These are phyloP conservation scores for Phylloporus sp. DNA, from an alignment of 768 basidiomycete species.

Conservation along the genomic window DNA sequence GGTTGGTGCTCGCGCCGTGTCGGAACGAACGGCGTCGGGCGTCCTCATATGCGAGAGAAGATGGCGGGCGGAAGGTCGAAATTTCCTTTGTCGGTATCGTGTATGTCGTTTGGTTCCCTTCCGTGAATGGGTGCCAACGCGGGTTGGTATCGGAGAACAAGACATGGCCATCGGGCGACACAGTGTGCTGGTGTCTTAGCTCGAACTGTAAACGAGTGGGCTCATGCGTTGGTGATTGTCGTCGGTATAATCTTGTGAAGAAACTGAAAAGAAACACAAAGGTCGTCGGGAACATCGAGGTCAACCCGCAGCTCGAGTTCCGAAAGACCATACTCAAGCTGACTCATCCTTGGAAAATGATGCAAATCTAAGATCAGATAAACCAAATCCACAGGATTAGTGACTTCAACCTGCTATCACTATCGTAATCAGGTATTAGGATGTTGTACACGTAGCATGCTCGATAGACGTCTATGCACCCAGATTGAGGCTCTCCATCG, in stretches of 20 bases:
- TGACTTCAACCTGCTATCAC: neutral
- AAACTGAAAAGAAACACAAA: slow-evolving; percentile 41
- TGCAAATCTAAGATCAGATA: slow-evolving; percentile 3
- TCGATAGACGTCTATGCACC: slow-evolving; percentile 10
- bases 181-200: slow-evolving; percentile 60
- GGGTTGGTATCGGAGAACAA: slow-evolving; percentile 50
- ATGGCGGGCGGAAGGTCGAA: slow-evolving; percentile 44
- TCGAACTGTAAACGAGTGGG: slow-evolving; percentile 42
- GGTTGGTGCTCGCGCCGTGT: slow-evolving; percentile 41
- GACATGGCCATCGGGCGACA: slow-evolving; percentile 44
- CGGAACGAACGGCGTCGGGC: slow-evolving; percentile 44
- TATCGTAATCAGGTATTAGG: slow-evolving; percentile 13
- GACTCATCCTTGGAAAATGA: slow-evolving; percentile 16
- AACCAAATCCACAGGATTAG: slow-evolving; percentile 6
- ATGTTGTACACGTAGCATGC: slow-evolving; percentile 6
- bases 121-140: slow-evolving; percentile 2
- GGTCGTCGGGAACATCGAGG: slow-evolving; percentile 37
- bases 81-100: slow-evolving; percentile 36
- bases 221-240: neutral
- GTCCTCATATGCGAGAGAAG: slow-evolving; percentile 40
- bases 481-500: slow-evolving; percentile 52
- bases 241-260: slow-evolving; percentile 11
- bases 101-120: slow-evolving; percentile 28
- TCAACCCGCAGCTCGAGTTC: neutral
- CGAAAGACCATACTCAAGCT: neutral